Evolutionary conservation across 495 filamentous ascomycete genomes (phyloP), one percentile per base, ranked within the genome.

Genomic region (Penicillium desertorum): DNA sequence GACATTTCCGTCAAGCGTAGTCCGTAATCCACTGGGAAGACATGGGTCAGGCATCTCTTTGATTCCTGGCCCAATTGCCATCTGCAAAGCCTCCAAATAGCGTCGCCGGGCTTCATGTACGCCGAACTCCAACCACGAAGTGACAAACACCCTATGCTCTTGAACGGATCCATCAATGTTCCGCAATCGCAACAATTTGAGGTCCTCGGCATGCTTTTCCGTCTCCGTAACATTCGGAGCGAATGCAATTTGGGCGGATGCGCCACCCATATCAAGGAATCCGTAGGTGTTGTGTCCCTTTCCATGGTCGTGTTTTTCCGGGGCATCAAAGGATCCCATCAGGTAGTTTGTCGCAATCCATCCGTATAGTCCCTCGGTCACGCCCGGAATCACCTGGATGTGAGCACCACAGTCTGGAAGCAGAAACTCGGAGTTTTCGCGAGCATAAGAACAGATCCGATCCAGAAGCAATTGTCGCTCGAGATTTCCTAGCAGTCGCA

Each of bases 321-420:
- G 88, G n/a, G 81, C 72, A 69, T 98, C 88, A 61, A 98, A 98
- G 2, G 91, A 91, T n/a, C 90, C 92, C 32, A 99, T 76, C 19
- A 99, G 74, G 67, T 98, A 99, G 66, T 99, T 99, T n/a, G 93
- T 86, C 34, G 94, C 94, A 60, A 98, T 87, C 94, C 94, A 99
- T n/a, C 94, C 94, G 62, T 98, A 99, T 41, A 99, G 71, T 17
- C 92, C 94, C 71, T 99, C 94, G 0, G 95, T 98, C 66, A 96
- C 92, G n/a, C 94, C 94, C 2, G 90, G 85, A 55, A 99, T 98
- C 12, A 96, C 91, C 65, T 97, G 93, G 22, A 99, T 89, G 64
- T 99, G 92, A 4, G 89, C 71, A 51, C 81, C 84, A 75, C 94
- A 99, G 68, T 98, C 92, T 36, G 94, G 92, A 5, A 99, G 80